These are phyloP conservation scores for Pholiota microspora DNA, from an alignment of 768 basidiomycete genomes.

Conservation along the genomic window DNA sequence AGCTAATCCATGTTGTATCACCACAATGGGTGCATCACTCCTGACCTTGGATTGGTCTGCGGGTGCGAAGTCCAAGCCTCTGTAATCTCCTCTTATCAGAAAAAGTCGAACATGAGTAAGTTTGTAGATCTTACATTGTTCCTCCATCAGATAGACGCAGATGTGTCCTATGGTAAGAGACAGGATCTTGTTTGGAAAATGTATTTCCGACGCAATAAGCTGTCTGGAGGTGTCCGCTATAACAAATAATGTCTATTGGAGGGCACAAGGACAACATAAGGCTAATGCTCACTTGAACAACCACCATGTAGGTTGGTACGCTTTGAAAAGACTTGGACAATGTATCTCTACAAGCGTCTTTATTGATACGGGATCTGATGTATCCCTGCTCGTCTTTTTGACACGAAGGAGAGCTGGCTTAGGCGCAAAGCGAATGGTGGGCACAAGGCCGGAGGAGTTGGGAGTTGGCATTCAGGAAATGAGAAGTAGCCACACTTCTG, in stretches of 20 bases:
- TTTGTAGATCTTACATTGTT: constrained; percentile 46
- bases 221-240: constrained; percentile 63
- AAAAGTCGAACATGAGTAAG: constrained; percentile 1
- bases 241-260: not conserved
- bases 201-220: constrained; percentile 54
- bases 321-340: constrained; percentile 40
- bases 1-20: constrained; percentile 54
- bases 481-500: not conserved
- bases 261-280: not conserved
- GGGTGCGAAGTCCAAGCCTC: constrained; percentile 64
- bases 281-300: constrained; percentile 36
- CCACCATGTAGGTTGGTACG: constrained; percentile 47
- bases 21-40: constrained; percentile 48
- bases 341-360: constrained; percentile 34
- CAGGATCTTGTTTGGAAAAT: constrained; percentile 50
- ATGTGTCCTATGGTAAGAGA: constrained; percentile 47
- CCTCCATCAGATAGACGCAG: constrained; percentile 60
- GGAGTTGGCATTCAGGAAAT: not conserved
- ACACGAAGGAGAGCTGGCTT: constrained; percentile 34
- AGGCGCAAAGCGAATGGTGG: constrained; percentile 25
- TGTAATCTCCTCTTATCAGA: constrained; percentile 24
- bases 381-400: constrained; percentile 26
- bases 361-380: constrained; percentile 31
- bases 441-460: not conserved
- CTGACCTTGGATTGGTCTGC: constrained; percentile 29